A percentile compares a stretch with the other conserved stretches of the same genome.
These are phyloP conservation scores for Didymella glomerata DNA, from an alignment of 2,329 filamentous ascomycete genomes.

Conservation along the genomic window DNA sequence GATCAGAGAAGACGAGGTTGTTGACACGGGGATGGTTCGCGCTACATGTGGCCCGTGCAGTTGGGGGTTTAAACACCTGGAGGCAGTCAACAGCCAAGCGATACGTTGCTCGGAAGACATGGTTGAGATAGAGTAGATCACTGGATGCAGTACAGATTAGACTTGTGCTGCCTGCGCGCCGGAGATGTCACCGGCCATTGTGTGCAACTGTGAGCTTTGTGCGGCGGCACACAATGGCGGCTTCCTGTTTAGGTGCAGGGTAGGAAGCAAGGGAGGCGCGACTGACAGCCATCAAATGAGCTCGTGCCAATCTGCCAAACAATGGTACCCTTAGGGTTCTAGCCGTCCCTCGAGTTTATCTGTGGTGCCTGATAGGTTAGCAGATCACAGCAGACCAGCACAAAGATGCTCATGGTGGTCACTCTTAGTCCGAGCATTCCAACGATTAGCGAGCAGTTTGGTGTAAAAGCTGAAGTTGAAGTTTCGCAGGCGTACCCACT, in stretches of 20 bases:
- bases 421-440: neutral
- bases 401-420: neutral
- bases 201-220: constrained; percentile 18
- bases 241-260: constrained; percentile 12
- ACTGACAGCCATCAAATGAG: constrained; percentile 13
- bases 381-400: constrained; percentile 1
- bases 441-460: neutral
- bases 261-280: constrained; percentile 15
- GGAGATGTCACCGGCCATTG: constrained; percentile 18
- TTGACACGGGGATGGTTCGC: constrained; percentile 45
- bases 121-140: constrained; percentile 11
- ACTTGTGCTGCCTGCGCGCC: constrained; percentile 25
- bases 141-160: constrained; percentile 29
- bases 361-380: neutral
- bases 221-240: constrained; percentile 10
- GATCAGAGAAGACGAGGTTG: constrained; percentile 31
- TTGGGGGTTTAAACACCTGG: constrained; percentile 31
- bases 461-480: constrained; percentile 7
- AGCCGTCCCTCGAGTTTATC: neutral
- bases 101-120: constrained; percentile 11
- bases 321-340: neutral
- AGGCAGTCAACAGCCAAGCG: constrained; percentile 18
- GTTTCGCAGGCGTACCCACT: constrained; percentile 10
- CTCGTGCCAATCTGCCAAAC: constrained; percentile 1
- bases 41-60: constrained; percentile 42